phyloP scores from a whole-genome alignment of 1,284 basidiomycete species.

The Ustilago tritici region DNA sequence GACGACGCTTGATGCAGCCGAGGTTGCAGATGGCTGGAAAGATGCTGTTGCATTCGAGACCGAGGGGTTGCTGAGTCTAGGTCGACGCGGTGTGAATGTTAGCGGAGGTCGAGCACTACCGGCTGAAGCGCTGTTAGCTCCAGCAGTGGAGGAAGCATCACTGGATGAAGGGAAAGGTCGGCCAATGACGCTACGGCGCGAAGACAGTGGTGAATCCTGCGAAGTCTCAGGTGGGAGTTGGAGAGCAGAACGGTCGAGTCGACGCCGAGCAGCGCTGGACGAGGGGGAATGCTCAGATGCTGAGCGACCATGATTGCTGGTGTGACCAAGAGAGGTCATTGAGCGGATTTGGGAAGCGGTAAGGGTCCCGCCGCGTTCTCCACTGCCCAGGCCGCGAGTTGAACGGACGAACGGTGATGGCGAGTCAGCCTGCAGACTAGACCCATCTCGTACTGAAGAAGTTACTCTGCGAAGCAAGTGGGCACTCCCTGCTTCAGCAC shows the following conservation, averaged over 20 bases:
- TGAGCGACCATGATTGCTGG: constrained; percentile 34
- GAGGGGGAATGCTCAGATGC: constrained; percentile 49
- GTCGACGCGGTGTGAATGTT: constrained; percentile 44
- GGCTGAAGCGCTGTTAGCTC: neutral
- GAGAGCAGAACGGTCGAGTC: constrained; percentile 16
- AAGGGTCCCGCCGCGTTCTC: constrained; percentile 29
- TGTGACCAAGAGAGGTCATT: constrained; percentile 47
- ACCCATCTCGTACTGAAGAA: constrained; percentile 26
- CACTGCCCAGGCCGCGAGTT: constrained; percentile 20
- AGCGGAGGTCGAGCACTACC: constrained; percentile 11
- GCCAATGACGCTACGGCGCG: constrained; percentile 19
- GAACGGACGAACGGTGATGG: constrained; percentile 20
- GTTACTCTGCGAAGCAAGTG: constrained; percentile 26
- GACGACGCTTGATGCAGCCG: constrained; percentile 23
- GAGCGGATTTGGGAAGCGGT: constrained; percentile 43
- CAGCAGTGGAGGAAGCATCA: neutral
- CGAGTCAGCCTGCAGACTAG: constrained; percentile 21
- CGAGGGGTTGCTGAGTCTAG: constrained; percentile 52
- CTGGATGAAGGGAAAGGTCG: constrained; percentile 16
- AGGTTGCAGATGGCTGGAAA: constrained; percentile 21
- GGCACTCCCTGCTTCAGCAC: constrained; percentile 11
- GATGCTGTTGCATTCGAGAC: constrained; percentile 53
- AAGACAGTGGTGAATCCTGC: constrained; percentile 26
- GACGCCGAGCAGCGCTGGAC: constrained; percentile 28
- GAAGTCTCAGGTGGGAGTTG: constrained; percentile 11